phyloP scores from a whole-genome alignment of 352 stramenopile species.

The Elongisporangium undulatum region DNA sequence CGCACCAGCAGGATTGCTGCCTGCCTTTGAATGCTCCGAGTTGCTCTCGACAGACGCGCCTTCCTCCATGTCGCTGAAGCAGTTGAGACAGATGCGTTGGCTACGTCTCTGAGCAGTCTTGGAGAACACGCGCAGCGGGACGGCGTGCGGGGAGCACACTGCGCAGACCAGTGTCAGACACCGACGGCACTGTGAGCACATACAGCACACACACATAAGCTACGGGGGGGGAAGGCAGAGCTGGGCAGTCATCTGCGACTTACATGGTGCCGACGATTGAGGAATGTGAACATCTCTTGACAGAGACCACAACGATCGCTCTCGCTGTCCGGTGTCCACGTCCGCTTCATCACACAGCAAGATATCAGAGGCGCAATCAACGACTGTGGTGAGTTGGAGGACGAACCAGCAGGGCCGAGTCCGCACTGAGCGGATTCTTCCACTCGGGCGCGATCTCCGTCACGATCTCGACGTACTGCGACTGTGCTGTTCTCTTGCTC shows the following conservation, averaged over 20 bases:
- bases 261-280: slow-evolving; percentile 73
- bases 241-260: slow-evolving; percentile 2
- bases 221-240: not conserved
- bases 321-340: slow-evolving; percentile 63
- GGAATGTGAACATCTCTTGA: slow-evolving; percentile 57
- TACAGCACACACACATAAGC: not conserved
- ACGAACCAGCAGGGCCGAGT: slow-evolving; percentile 50
- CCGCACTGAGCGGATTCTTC: slow-evolving; percentile 36
- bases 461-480: slow-evolving; percentile 49
- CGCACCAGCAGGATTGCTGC: too few relatives aligned
- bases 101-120: slow-evolving; percentile 21
- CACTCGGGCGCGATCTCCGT: slow-evolving; percentile 51
- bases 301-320: slow-evolving; percentile 56
- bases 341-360: slow-evolving; percentile 21
- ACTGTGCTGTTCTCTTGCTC: slow-evolving; percentile 32
- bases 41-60: too few relatives aligned
- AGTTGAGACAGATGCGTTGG: slow-evolving; percentile 45
- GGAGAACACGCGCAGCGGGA: slow-evolving; percentile 51
- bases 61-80: slow-evolving; percentile 26
- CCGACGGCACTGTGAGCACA: slow-evolving; percentile 39
- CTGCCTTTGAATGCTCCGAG: too few relatives aligned
- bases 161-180: slow-evolving; percentile 62
- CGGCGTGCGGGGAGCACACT: slow-evolving; percentile 46
- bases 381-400: not conserved
- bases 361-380: not conserved